phyloP scores from a whole-genome alignment of 257 asterid species.

The Salvia hispanica region DNA sequence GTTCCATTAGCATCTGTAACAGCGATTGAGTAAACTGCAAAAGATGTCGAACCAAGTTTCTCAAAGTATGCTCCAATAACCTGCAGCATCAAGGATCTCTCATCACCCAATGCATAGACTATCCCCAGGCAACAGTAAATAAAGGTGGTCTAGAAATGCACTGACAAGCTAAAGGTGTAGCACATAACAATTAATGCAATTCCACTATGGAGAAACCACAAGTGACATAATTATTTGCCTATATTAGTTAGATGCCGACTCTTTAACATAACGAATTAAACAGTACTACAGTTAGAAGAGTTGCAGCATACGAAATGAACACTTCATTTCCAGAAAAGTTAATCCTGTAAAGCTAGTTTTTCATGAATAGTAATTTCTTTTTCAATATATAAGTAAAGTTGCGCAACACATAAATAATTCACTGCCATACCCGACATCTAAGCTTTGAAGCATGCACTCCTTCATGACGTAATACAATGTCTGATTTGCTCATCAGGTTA shows the following conservation, averaged over 20 bases:
- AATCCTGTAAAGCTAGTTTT: slow-evolving; percentile 23
- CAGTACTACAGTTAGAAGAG: background rate
- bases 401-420: slow-evolving; percentile 25
- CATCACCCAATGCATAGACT: slow-evolving; percentile 33
- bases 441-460: slow-evolving; percentile 66
- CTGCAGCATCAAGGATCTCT: slow-evolving; percentile 49
- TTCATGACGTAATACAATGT: slow-evolving; percentile 60
- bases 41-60: slow-evolving; percentile 86
- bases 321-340: slow-evolving; percentile 19
- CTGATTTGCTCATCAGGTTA: slow-evolving; percentile 59
- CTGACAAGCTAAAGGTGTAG: slow-evolving; percentile 22
- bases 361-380: slow-evolving; percentile 19
- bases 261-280: slow-evolving; percentile 8
- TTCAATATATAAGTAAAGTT: slow-evolving; percentile 12
- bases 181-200: slow-evolving; percentile 21
- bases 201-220: slow-evolving; percentile 16
- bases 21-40: slow-evolving; percentile 93
- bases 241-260: slow-evolving; percentile 7
- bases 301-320: slow-evolving; percentile 22
- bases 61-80: slow-evolving; percentile 95
- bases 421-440: slow-evolving; percentile 76
- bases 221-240: slow-evolving; percentile 7
- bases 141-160: slow-evolving; percentile 23
- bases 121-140: slow-evolving; percentile 21
- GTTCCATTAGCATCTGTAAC: slow-evolving; percentile 74